Evolutionary conservation across 768 basidiomycete genomes (phyloP), one percentile per base, ranked within the genome.

Genomic region (Mycena haematopus): DNA sequence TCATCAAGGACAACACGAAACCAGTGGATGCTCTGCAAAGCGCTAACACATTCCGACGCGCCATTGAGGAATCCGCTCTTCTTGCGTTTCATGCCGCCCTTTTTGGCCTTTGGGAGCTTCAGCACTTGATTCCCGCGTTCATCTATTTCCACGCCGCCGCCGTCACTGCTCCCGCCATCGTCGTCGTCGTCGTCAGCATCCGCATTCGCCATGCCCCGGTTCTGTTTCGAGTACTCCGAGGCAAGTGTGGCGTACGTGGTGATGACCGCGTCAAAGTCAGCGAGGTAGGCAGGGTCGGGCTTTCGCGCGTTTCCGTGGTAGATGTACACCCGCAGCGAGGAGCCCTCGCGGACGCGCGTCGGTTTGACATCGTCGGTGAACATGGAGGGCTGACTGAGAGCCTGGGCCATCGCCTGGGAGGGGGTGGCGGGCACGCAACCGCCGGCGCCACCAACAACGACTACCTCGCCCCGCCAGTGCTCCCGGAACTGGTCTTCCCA

Each of bases 401-500:
- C 70, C 38, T 79, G 75, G 21, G 75, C 71, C 66, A 77, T 69
- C 21, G 78, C 71, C 44, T 77, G 74, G 19, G 75, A 75, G 40
- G 72, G 65, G 49, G 76, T 76, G n/a, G 79, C 68, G 14, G 74
- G 72, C 19, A 75, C 67, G 57, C 74, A 79, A 36, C 79, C 80
- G 40, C 89, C 88, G 40, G 81, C 83, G 14, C 95, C 95, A 21
- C 96, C 95, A 56, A 90, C 81, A 44, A 97, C 90, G 24, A 82
- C 80, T 3, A 97, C 95, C 57, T 89, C 86, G 9, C 95, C 95
- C 65, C 85, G 86, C 95, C 95, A 98, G 74, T 99, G 97, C 72
- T 99, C 97, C 60, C 91, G 86, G 71, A 99, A 94, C 75, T 99
- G 97, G 59, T 96, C 94, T 77, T 99, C 97, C 97, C 97, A 99